phyloP scores from a whole-genome alignment of 306 rosid genomes.

The Rosa persica region DNA sequence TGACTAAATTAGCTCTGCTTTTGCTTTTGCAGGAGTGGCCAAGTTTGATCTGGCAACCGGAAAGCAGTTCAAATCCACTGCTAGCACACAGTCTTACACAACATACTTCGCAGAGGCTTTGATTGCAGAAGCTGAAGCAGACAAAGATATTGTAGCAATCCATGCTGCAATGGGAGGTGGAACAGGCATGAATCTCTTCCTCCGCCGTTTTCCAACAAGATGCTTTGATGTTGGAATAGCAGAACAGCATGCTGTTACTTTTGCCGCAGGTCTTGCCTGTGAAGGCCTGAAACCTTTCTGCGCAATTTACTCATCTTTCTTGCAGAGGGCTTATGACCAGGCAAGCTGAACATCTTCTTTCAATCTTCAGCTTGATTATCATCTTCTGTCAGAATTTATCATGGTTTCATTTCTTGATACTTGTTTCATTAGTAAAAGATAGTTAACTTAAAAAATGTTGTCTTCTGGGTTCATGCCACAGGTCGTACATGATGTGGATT shows the following conservation, averaged over 20 bases:
- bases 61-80: slow-evolving; percentile 71
- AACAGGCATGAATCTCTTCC: slow-evolving; percentile 96
- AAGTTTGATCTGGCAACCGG: slow-evolving; percentile 94
- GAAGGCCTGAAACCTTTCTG: slow-evolving; percentile 95
- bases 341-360: slow-evolving; percentile 34
- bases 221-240: slow-evolving; percentile 99
- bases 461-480: slow-evolving; percentile 34
- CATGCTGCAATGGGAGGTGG: slow-evolving; percentile 99
- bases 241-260: slow-evolving; percentile 97
- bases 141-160: slow-evolving; percentile 79
- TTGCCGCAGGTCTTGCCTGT: slow-evolving; percentile 93
- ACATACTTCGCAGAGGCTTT: slow-evolving; percentile 96
- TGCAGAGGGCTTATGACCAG: slow-evolving; percentile 99
- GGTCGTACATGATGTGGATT: slow-evolving; percentile 98
- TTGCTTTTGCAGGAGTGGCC: slow-evolving; percentile 66
- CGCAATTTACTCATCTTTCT: slow-evolving; percentile 90
- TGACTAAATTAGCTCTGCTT: slow-evolving; percentile 12
- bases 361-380: slow-evolving; percentile 8
- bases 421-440: neutral
- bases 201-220: slow-evolving; percentile 80
- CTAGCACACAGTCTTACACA: slow-evolving; percentile 76
- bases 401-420: neutral
- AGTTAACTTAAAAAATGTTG: slow-evolving; percentile 11
- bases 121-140: slow-evolving; percentile 90
- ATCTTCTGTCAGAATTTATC: neutral